Base-by-base conservation (phyloP, 148 eudicot species). In the Rheum nobile region DNA sequence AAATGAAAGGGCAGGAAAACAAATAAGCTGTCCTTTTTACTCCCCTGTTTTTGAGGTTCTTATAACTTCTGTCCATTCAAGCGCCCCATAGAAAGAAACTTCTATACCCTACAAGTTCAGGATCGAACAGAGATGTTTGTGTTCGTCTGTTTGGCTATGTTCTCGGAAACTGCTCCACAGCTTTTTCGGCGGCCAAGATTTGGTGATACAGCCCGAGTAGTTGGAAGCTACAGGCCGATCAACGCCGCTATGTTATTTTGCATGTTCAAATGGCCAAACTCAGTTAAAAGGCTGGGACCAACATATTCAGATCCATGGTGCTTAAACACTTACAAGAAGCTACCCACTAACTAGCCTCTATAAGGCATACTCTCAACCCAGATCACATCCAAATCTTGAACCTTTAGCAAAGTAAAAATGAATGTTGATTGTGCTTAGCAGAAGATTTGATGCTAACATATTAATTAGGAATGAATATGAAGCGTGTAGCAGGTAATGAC, bases 151-250 rank as follows among this genome's bases (percentile, higher is more conserved):
- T 81, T 84, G 28, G 83, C 69, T 52, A 82, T 84, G 69, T 75
- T 83, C 72, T 38, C 19, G 0, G 71, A 54, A 83, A 63, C 55
- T 80, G 73, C 34, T 19, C 85, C 77, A 65, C 84, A 89, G 81
- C 98, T 93, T 87, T 84, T 93, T 87, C 96, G 82, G 77, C 98
- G 89, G 28, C 80, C 87, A 42, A 93, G 75, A 7, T 90, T 93
- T 34, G 98, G 98, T 24, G 96, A 93, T 75, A 89, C 87, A 37
- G 98, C 83, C 55, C 98, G 94, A 50, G 98, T 93, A 52, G 81
- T 71, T 44, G 91, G 89, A 77, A 81, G 68, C 75, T 72, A 65
- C 37, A 65, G 8, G 22, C 32, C 7, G 1, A 65, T 6, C 32
- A 65, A 65, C 32, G 70, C 39, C 21, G 17, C 26, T 21, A 39